phyloP scores from a whole-genome alignment of 805 yeast species.

The Candida xyloterini region DNA sequence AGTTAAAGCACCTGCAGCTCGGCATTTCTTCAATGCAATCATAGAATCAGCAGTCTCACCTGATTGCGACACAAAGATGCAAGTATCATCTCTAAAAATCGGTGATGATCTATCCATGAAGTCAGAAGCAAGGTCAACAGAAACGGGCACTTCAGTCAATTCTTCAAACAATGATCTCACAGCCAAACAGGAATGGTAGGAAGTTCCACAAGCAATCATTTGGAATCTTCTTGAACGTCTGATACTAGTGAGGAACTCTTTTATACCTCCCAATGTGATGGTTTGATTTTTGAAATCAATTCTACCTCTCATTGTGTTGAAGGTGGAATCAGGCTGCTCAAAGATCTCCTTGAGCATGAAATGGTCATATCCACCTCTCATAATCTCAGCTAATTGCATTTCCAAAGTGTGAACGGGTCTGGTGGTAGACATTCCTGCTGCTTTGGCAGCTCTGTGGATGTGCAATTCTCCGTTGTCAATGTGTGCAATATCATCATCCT shows the following conservation, averaged over 20 bases:
- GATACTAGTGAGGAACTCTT: constrained; percentile 78
- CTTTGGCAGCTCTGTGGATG: constrained; percentile 91
- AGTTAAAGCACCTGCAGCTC: constrained; percentile 95
- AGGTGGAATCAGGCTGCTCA: constrained; percentile 97
- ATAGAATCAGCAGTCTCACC: constrained; percentile 99
- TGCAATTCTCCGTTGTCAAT: constrained; percentile 97
- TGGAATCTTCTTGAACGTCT: constrained; percentile 93
- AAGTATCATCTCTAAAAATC: constrained; percentile 97
- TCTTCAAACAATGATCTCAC: constrained; percentile 96
- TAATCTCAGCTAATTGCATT: constrained; percentile 94
- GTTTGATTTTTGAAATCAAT: constrained; percentile 78
- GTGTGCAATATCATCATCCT: constrained; percentile 98
- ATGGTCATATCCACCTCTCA: constrained; percentile 95
- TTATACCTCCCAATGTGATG: constrained; percentile 87
- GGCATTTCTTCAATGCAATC: constrained; percentile 91
- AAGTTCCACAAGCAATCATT: constrained; percentile 99
- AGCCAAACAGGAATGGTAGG: constrained; percentile 97
- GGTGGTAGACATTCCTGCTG: constrained; percentile 84
- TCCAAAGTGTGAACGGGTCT: constrained; percentile 96
- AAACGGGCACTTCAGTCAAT: constrained; percentile 89
- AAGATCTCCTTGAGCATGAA: constrained; percentile 98
- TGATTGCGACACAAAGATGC: constrained; percentile 96
- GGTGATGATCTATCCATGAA: constrained; percentile 93
- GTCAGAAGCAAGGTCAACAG: constrained; percentile 91
- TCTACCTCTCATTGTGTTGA: constrained; percentile 99